Evolutionary conservation across 164 flowering plant genomes (phyloP), one percentile per base, ranked within the genome.

Genomic region (Magnolia sinica): DNA sequence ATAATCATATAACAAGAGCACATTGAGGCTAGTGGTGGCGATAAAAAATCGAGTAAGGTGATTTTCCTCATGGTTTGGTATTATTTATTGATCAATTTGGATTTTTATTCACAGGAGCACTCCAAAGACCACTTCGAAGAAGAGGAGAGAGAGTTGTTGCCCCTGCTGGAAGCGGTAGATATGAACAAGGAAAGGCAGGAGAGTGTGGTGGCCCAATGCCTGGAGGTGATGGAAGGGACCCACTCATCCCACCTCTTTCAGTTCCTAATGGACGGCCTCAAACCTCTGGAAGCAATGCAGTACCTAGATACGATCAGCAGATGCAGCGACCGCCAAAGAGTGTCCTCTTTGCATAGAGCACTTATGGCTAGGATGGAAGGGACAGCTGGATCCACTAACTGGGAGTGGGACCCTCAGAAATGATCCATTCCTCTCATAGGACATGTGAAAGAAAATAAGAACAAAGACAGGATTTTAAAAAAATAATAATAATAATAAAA

Each of bases 141-240:
- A 82, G 97, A 92, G 74, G 95, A 92, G 77, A 84, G 74, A 73
- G 79, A 89, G 71, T 52, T 92, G 64, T 73, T 91, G 82, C 93
- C 95, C 8, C 75, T 87, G 73, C 75, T 92, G 83, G 92, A 87
- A 76, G 93, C 91, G 0, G 75, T 82, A 3, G 93, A 84, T 64
- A 76, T 87, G 79, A 83, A 82, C 73, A 78, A 77, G 73, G 87
- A 79, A 66, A 82, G 82, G 72, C 85, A 89, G 52, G 79, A 75
- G 77, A 83, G 77, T 45, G 73, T 86, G 71, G 4, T 89, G 73
- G 81, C 77, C 64, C 87, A 87, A 76, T 85, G 90, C 70, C 20
- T 87, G 78, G 88, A 87, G 69, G 83, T 81, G 76, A 92, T 92
- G 97, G 89, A 82, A 95, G 89, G 81, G 67, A 85, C 73, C 19